phyloP scores from a whole-genome alignment of 768 basidiomycete species.

The Tylopilus balloui region DNA sequence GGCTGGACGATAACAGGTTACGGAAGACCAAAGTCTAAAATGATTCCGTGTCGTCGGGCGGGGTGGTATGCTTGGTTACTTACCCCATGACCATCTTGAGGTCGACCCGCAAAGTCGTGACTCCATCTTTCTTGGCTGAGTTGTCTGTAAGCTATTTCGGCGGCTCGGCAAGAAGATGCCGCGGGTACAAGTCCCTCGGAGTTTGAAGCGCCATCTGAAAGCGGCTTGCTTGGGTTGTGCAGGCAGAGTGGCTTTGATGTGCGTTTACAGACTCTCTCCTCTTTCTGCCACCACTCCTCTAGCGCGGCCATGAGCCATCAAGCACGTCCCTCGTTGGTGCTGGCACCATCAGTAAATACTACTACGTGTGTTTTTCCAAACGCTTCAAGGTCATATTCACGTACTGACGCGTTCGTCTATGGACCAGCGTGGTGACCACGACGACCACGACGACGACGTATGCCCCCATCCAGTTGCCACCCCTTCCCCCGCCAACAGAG shows the following conservation, averaged over 20 bases:
- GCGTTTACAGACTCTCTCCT: slow-evolving; percentile 25
- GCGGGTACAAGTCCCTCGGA: slow-evolving; percentile 8
- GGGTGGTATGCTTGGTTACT: neutral
- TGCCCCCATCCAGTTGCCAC: slow-evolving; percentile 79
- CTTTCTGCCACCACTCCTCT: slow-evolving; percentile 25
- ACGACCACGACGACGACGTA: slow-evolving; percentile 88
- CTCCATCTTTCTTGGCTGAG: neutral
- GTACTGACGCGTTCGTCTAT: slow-evolving; percentile 22
- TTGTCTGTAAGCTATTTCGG: slow-evolving; percentile 12
- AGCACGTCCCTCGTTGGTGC: slow-evolving; percentile 62
- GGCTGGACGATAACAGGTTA: neutral
- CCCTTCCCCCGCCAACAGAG: slow-evolving; percentile 62
- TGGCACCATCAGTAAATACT: slow-evolving; percentile 80
- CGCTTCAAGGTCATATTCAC: neutral
- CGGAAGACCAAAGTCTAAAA: neutral
- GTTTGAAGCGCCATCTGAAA: slow-evolving; percentile 26
- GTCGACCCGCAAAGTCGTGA: neutral
- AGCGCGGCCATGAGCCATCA: slow-evolving; percentile 52
- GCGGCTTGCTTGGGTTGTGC: slow-evolving; percentile 28
- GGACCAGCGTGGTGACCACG: slow-evolving; percentile 76
- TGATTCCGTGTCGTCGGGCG: neutral
- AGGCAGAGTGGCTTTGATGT: slow-evolving; percentile 32
- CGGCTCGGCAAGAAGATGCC: slow-evolving; percentile 23
- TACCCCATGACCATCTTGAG: too few relatives aligned
- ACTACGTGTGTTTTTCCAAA: slow-evolving; percentile 57